These are phyloP conservation scores for Tetraselmis chui DNA, from an alignment of 139 green algal species.

Conservation along the genomic window DNA sequence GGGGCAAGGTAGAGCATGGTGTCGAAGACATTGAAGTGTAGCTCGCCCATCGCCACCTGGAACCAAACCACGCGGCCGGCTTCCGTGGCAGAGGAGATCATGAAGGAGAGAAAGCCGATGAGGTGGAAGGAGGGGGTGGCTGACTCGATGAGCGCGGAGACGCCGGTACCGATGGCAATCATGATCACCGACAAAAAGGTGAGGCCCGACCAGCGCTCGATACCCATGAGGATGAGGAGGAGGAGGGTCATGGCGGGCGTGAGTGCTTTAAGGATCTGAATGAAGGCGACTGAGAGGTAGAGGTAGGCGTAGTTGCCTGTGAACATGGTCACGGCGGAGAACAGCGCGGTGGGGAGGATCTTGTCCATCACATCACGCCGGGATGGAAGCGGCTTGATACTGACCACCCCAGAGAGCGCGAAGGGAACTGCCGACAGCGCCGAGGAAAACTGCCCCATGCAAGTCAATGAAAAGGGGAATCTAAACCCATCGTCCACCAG, in stretches of 20 bases:
- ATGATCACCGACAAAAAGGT: conserved; percentile 37
- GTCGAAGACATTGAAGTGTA: conserved; percentile 25
- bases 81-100: conserved; percentile 30
- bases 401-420: background rate
- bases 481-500: conserved; percentile 41
- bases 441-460: conserved; percentile 36
- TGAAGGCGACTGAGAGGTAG: conserved; percentile 59
- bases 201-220: conserved; percentile 31
- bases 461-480: conserved; percentile 50
- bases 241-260: conserved; percentile 61
- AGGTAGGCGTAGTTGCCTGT: conserved; percentile 58
- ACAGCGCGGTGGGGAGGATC: conserved; percentile 17
- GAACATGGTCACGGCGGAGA: conserved; percentile 37
- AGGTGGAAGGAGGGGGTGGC: conserved; percentile 9
- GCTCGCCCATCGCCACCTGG: conserved; percentile 33
- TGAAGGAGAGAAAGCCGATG: conserved; percentile 22
- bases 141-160: conserved; percentile 17
- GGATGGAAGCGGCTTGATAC: conserved; percentile 5
- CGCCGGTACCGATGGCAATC: conserved; percentile 47
- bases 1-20: conserved; percentile 22
- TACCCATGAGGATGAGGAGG: conserved; percentile 29
- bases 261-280: conserved; percentile 63
- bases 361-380: background rate
- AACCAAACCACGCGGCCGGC: conserved; percentile 40
- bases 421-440: conserved; percentile 2